Evolutionary conservation across 257 asterid genomes (phyloP), one percentile per base, ranked within the genome.

Genomic region (Prunella vulgaris): DNA sequence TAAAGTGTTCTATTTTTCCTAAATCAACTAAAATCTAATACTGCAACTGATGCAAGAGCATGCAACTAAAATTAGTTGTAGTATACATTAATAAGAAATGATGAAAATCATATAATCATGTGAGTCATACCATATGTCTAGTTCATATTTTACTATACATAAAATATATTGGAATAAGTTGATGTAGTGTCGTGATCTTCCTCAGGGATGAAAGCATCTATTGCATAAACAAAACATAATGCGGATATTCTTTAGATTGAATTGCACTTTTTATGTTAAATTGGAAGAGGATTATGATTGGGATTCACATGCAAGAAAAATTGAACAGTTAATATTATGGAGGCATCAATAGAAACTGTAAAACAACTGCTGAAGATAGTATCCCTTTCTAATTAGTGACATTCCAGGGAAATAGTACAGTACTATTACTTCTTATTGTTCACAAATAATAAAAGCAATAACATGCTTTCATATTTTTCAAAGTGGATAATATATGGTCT

Each of bases 121-220:
- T n/a, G n/a, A n/a, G n/a, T n/a, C n/a, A n/a, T n/a, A n/a, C n/a
- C n/a, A n/a, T n/a, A n/a, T n/a, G n/a, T n/a, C n/a, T n/a, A n/a
- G n/a, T n/a, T n/a, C n/a, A n/a, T n/a, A n/a, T n/a, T n/a, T n/a
- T n/a, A n/a, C n/a, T n/a, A n/a, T n/a, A n/a, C n/a, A n/a, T n/a
- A n/a, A n/a, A n/a, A n/a, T n/a, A n/a, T n/a, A n/a, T n/a, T n/a
- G n/a, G n/a, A n/a, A n/a, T n/a, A n/a, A n/a, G n/a, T n/a, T n/a
- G n/a, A n/a, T n/a, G 99, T 74, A 93, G 82, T 56, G 89, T 71
- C 35, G 64, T 65, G 58, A 93, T 87, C 84, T 93, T 93, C 78
- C 76, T 61, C 77, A 93, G 78, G 60, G 99, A 90, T 62, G 90
- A 70, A 65, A 84, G 75, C 96, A 93, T 90, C 99, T 93, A 83